phyloP scores from a whole-genome alignment of 805 yeast genomes.

The Vanderwaltozyma yarrowii region DNA sequence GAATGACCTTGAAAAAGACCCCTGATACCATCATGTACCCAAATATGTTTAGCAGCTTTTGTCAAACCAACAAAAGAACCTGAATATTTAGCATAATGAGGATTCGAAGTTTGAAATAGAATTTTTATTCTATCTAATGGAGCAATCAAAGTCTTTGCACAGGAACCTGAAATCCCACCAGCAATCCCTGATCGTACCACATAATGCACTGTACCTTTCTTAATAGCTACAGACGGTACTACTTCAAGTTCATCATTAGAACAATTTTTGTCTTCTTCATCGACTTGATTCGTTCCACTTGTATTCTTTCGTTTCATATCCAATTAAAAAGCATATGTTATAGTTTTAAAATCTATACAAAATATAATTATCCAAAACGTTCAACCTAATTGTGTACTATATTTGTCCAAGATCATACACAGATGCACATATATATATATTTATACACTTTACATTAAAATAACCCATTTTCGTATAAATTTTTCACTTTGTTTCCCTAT shows the following conservation, averaged over 20 bases:
- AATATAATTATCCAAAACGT: no score
- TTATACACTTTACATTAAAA: no score
- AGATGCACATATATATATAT: no score
- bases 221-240: constrained; percentile 19
- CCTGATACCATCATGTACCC: constrained; percentile 52
- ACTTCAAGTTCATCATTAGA: background rate
- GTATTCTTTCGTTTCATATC: background rate
- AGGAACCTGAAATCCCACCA: constrained; percentile 91
- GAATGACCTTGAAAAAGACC: constrained; percentile 96
- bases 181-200: constrained; percentile 79
- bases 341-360: no score
- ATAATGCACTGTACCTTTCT: constrained; percentile 68
- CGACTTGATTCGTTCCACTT: no score
- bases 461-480: no score
- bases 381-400: no score
- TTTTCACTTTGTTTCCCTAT: no score
- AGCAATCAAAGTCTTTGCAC: constrained; percentile 93
- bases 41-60: constrained; percentile 61
- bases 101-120: constrained; percentile 88
- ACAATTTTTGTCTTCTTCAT: no score
- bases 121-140: constrained; percentile 94
- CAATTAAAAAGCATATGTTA: no score
- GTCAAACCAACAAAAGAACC: constrained; percentile 73
- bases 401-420: no score
- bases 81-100: constrained; percentile 69